These are phyloP conservation scores for Aquanectria penicillioides DNA, from an alignment of 2,329 filamentous ascomycete species.

Conservation along the genomic window DNA sequence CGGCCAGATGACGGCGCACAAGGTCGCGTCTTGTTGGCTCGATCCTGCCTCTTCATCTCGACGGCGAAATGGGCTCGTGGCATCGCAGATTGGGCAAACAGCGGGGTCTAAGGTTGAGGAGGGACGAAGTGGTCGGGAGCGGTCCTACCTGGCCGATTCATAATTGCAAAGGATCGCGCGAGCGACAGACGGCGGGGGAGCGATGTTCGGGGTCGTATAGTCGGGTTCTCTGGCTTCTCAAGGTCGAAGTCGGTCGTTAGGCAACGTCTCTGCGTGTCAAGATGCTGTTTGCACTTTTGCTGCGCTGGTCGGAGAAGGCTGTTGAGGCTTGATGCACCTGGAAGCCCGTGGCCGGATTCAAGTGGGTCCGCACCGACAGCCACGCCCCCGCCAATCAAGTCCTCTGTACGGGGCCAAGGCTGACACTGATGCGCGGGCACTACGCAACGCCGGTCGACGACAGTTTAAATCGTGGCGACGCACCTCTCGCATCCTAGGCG, in stretches of 20 bases:
- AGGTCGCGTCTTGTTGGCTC: constrained; percentile 12
- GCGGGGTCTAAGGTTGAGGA: constrained; percentile 39
- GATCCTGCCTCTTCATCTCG: constrained; percentile 17
- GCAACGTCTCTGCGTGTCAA: constrained; percentile 38
- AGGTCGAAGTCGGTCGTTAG: constrained; percentile 31
- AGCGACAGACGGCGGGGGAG: constrained; percentile 23
- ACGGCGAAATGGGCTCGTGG: constrained; percentile 28
- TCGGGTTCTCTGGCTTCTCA: constrained; percentile 27
- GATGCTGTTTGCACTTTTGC: constrained; percentile 35
- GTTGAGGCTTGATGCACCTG: constrained; percentile 35
- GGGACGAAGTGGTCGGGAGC: constrained; percentile 40
- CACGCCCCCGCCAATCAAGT: constrained; percentile 42
- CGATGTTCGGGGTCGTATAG: constrained; percentile 25
- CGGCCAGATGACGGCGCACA: constrained; percentile 27
- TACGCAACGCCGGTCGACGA: not conserved
- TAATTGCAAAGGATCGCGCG: constrained; percentile 50
- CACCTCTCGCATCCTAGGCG: not conserved
- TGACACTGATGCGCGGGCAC: constrained; percentile 24
- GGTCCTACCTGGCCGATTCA: constrained; percentile 70
- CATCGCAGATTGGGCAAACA: constrained; percentile 36
- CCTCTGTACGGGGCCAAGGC: constrained; percentile 29
- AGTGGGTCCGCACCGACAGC: constrained; percentile 52
- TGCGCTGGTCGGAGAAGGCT: constrained; percentile 42
- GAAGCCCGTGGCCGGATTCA: constrained; percentile 47
- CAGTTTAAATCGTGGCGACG: no score